Base-by-base conservation (phyloP, 768 basidiomycete genomes). In the Termitomyces sp. region DNA sequence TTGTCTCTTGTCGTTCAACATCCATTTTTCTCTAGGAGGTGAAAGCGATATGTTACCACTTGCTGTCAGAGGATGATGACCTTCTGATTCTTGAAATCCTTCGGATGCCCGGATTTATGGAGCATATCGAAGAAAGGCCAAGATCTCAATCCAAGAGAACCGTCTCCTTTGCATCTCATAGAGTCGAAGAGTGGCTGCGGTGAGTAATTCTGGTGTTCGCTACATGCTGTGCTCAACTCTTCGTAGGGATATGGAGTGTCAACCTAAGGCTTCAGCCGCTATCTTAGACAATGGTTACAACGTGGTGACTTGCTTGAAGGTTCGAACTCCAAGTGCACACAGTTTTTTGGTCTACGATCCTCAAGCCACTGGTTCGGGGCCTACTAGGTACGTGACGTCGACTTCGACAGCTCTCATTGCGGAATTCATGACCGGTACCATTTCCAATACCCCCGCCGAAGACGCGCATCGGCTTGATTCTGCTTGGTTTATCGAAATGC, bases 211-310 rank as follows among this genome's bases (percentile, higher is more conserved):
- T 7, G 13, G 5, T 9, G 27, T 39, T 40, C 14, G n/a, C 20
- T 18, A 20, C 47, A 40, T 39, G 14, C 27, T 39, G 22, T 14
- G 40, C 36, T 32, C 20, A 48, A n/a, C 3, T 49, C 45, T 16
- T 54, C 14, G 4, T 39, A 56, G 55, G 16, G 30, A 56, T 22
- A 56, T 56, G 55, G 16, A n/a, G 5, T 48, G n/a, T 48, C 12
- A 13, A 27, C 47, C 45, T 40, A n/a, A 8, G 22, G 55, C 34
- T 30, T 39, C 45, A 33, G 46, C 20, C 13, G 55, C 55, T 34
- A 18, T 48, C 5, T 48, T 56, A 7, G 55, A 56, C 27, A 56
- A 56, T 32, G 45, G 46, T 32, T 42, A 16, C 16, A 56, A 56
- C 18, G 22, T 40, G 18, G 46, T 56, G 12, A 14, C 33, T 27